A percentile compares a stretch with the other conserved stretches of the same genome.
Evolutionary conservation across 495 filamentous ascomycete species (phyloP).

Genomic region (Tetracladium setigerum): DNA sequence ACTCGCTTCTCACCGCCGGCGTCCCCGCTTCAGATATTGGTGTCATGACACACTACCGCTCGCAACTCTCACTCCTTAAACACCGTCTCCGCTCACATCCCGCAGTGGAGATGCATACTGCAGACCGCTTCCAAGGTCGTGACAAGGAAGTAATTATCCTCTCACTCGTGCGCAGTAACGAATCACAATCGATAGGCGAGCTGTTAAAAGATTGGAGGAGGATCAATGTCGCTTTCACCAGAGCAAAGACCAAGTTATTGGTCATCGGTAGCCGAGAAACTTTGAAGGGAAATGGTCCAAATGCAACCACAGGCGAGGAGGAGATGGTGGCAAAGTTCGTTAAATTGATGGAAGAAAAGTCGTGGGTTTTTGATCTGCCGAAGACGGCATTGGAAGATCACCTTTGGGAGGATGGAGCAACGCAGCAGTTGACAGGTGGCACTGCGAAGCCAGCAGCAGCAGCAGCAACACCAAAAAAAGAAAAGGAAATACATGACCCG

Average conservation of each 20-base stretch:
- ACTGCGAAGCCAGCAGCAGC: conserved; percentile 25
- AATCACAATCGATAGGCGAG: conserved; percentile 72
- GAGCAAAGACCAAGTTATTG: conserved; percentile 83
- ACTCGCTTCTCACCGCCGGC: conserved; percentile 65
- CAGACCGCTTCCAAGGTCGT: conserved; percentile 91
- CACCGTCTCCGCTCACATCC: conserved; percentile 30
- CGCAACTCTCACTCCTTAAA: conserved; percentile 59
- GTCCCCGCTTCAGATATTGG: conserved; percentile 73
- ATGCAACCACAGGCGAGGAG: conserved; percentile 41
- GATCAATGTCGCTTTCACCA: conserved; percentile 91
- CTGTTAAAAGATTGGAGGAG: conserved; percentile 85
- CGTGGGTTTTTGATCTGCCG: conserved; percentile 71
- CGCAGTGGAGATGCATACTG: conserved; percentile 86
- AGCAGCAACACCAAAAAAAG: conserved; percentile 23
- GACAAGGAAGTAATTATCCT: conserved; percentile 91
- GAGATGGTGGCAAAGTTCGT: conserved; percentile 73
- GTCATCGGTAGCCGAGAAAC: conserved; percentile 77
- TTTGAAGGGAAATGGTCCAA: conserved; percentile 37
- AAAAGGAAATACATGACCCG: conserved; percentile 11
- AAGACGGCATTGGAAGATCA: conserved; percentile 57
- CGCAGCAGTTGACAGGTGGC: conserved; percentile 25
- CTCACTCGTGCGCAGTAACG: conserved; percentile 78
- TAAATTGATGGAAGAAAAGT: conserved; percentile 59
- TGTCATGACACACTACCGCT: conserved; percentile 98
- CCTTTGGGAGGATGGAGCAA: conserved; percentile 45